These are phyloP conservation scores for Aspergillus quadrilineatus DNA, from an alignment of 2,329 filamentous ascomycete genomes.

Conservation along the genomic window DNA sequence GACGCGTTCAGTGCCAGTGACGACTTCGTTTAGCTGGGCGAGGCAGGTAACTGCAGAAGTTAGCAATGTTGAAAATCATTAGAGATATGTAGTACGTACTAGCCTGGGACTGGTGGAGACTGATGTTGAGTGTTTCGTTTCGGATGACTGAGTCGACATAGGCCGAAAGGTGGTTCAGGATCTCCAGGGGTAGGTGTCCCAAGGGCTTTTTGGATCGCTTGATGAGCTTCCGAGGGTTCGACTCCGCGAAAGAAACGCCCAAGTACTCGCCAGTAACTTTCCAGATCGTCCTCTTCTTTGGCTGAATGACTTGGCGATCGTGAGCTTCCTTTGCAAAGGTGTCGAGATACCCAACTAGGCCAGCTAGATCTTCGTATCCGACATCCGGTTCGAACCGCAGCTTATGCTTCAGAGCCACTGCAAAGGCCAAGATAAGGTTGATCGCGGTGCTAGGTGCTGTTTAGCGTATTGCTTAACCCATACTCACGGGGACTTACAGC, in stretches of 20 bases:
- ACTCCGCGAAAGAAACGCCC: constrained; percentile 72
- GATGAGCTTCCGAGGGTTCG: constrained; percentile 74
- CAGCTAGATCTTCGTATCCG: constrained; percentile 70
- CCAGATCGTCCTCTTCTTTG: constrained; percentile 53
- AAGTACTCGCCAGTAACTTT: constrained; percentile 70
- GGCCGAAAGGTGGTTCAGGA: constrained; percentile 68
- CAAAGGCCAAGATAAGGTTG: constrained; percentile 75
- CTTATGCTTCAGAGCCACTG: constrained; percentile 76
- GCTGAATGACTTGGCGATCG: constrained; percentile 38
- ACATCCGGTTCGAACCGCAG: constrained; percentile 81
- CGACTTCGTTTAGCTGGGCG: constrained; percentile 66
- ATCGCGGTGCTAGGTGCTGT: constrained; percentile 54
- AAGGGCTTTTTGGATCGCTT: constrained; percentile 71
- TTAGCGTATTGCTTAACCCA: constrained; percentile 14
- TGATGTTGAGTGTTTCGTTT: constrained; percentile 38
- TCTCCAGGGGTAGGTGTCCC: constrained; percentile 80
- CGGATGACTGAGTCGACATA: constrained; percentile 63
- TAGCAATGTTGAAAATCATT: background rate
- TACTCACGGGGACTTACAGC: constrained; percentile 42
- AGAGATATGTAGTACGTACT: constrained; percentile 25
- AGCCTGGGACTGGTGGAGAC: constrained; percentile 39
- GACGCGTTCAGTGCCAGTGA: constrained; percentile 72
- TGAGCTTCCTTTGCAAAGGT: constrained; percentile 68
- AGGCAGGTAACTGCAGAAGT: constrained; percentile 55
- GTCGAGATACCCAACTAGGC: constrained; percentile 69